Evolutionary conservation across 2,329 filamentous ascomycete species (phyloP).

Genomic region (Colletotrichum gigasporum): DNA sequence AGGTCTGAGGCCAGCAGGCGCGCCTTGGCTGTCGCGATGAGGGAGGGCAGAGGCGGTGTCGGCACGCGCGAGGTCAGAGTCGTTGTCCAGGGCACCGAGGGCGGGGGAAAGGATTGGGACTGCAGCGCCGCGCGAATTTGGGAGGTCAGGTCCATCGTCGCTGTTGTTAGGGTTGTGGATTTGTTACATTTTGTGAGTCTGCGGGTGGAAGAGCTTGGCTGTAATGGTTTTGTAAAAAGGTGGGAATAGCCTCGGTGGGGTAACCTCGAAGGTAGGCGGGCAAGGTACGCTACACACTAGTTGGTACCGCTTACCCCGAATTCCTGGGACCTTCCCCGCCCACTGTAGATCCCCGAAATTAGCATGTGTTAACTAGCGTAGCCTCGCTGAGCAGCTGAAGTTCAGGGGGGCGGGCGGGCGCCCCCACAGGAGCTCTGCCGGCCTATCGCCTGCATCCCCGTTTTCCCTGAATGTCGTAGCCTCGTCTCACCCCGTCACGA

Average conservation of each 20-base stretch:
- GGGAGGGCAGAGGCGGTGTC: slow-evolving; percentile 71
- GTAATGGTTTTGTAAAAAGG: background rate
- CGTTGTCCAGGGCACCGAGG: slow-evolving; percentile 69
- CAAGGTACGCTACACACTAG: too few relatives aligned
- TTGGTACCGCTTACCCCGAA: slow-evolving; percentile 20
- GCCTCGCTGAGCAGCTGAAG: slow-evolving; percentile 21
- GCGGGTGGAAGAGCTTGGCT: background rate
- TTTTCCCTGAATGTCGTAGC: slow-evolving; percentile 1
- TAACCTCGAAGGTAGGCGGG: too few relatives aligned
- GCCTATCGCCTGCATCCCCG: slow-evolving; percentile 21
- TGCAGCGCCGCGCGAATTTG: slow-evolving; percentile 64
- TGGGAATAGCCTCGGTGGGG: slow-evolving; percentile 25
- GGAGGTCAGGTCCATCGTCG: slow-evolving; percentile 46
- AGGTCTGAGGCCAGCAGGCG: slow-evolving; percentile 84
- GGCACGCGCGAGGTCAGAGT: slow-evolving; percentile 66
- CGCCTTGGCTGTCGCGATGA: slow-evolving; percentile 82
- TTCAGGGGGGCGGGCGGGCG: slow-evolving; percentile 12
- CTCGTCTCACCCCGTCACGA: slow-evolving; percentile 12
- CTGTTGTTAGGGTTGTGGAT: background rate
- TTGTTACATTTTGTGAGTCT: background rate
- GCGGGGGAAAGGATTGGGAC: slow-evolving; percentile 62
- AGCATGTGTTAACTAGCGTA: slow-evolving; percentile 14
- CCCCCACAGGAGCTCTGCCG: slow-evolving; percentile 27
- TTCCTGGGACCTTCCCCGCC: background rate
- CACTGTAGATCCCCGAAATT: slow-evolving; percentile 26